Conservation (phyloP, 208 protist species). For the Crithidia acanthocephali region DNA sequence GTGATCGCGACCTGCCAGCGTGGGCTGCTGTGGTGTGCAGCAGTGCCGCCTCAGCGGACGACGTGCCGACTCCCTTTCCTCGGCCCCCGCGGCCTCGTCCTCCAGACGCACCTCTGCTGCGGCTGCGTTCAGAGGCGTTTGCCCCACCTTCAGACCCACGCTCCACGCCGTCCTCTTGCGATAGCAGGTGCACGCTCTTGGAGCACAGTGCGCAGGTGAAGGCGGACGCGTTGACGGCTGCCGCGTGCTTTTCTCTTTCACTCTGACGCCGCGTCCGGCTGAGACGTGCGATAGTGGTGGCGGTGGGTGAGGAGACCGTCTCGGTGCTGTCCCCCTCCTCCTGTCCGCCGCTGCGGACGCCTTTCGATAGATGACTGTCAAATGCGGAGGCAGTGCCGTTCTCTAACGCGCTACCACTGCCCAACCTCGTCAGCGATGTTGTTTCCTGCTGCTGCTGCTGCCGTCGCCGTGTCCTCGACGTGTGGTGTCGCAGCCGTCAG, state of each 20-base stretch:
- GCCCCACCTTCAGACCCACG: too few relatives aligned
- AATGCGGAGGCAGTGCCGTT: neutral
- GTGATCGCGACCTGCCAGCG: neutral
- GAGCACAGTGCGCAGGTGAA: conserved; percentile 44
- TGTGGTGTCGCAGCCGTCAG: conserved; percentile 22
- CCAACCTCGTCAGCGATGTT: neutral
- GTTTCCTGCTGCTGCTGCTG: too few relatives aligned
- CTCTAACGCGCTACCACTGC: neutral
- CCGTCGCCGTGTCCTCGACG: neutral
- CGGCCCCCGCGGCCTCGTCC: conserved; percentile 12
- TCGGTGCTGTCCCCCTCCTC: neutral
- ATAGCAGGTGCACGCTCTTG: conserved; percentile 29
- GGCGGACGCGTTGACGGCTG: neutral
- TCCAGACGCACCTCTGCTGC: neutral
- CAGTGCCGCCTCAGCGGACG: neutral
- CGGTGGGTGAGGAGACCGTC: neutral
- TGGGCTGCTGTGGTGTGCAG: neutral
- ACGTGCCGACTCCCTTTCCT: neutral
- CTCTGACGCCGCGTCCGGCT: conserved; percentile 6
- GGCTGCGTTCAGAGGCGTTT: neutral
- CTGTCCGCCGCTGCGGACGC: neutral
- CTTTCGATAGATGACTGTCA: neutral
- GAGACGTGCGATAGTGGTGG: conserved; percentile 3
- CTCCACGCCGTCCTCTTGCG: neutral
- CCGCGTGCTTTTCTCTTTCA: conserved; percentile 2